Base-by-base conservation (phyloP, 1,139 yeast species). In the Lodderomyces metapsilosis region DNA sequence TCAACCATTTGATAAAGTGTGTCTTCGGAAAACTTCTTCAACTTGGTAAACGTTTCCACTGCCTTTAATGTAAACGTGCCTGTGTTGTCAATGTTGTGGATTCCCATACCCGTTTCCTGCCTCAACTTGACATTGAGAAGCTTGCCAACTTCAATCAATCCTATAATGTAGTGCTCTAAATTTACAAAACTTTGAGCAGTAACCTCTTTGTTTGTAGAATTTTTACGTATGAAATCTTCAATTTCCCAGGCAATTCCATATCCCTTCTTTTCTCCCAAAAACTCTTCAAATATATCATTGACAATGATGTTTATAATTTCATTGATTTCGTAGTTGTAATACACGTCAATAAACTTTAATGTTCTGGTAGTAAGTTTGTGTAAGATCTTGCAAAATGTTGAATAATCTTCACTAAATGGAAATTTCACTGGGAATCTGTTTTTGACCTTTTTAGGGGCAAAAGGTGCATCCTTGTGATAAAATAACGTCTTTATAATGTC, bases 391-490 rank as follows among this genome's bases (percentile, higher is more conserved):
- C 97, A 91, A 32, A 88, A 82, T 62, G 87, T 84, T 13, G 94
- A 91, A 54, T 88, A 91, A 50, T 88, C 82, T 45, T 87, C 87
- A 45, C 96, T 88, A 58, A 91, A 92, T 4, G 98, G 98, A 43
- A 91, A 71, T 2, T 81, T 74, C n/a, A 82, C 73, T 0, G 96
- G 95, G 57, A 86, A 60, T 4, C 56, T 52, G 3, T 17, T 21
- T 39, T 54, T 48, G 36, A 65, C 54, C 34, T 64, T 63, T 4
- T 59, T 52, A 23, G 76, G 71, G 5, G 71, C 65, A 56, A 71
- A 71, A 41, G 69, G 57, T 2, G 76, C 74, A 37, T 74, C 75
- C 11, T 76, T 71, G 45, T 77, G 76, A 57, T 84, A 85, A 88
- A 96, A 89, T 47, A 89, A 76, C 13, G 81, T 71, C 42, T 70